phyloP scores from a whole-genome alignment of 257 asterid genomes.

The Linderniella brevidens region DNA sequence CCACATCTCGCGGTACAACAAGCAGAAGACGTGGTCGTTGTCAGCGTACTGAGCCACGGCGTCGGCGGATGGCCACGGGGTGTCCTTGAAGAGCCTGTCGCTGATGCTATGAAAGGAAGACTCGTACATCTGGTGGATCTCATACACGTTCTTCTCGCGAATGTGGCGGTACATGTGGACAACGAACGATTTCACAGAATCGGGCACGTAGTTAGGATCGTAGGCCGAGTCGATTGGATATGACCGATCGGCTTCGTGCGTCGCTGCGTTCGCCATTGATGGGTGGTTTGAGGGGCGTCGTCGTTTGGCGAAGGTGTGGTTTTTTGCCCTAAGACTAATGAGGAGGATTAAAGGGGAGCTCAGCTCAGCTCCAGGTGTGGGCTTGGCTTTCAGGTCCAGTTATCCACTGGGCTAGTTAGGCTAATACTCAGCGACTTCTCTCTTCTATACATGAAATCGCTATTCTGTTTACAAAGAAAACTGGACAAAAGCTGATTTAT shows the following conservation, averaged over 20 bases:
- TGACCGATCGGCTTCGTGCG: slow-evolving; percentile 36
- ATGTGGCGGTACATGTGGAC: slow-evolving; percentile 86
- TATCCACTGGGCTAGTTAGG: too few species aligned
- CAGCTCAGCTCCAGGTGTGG: too few species aligned
- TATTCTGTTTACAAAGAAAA: too few species aligned
- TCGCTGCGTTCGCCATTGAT: slow-evolving; percentile 39
- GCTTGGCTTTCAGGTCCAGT: too few species aligned
- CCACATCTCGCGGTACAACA: slow-evolving; percentile 98
- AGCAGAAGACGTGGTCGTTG: slow-evolving; percentile 84
- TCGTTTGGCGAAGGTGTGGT: too few species aligned
- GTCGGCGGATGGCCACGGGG: slow-evolving; percentile 91
- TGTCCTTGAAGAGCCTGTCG: slow-evolving; percentile 77
- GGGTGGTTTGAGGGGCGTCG: neutral
- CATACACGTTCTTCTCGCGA: slow-evolving; percentile 91
- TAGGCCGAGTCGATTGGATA: slow-evolving; percentile 24
- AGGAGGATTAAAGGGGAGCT: too few species aligned
- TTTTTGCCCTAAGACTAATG: too few species aligned
- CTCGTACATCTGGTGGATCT: slow-evolving; percentile 96
- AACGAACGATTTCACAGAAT: slow-evolving; percentile 77
- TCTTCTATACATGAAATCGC: too few species aligned
- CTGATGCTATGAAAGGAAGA: slow-evolving; percentile 75
- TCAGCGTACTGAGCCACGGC: slow-evolving; percentile 75
- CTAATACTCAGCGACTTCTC: too few species aligned
- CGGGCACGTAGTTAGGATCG: slow-evolving; percentile 84
- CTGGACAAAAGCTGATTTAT: too few species aligned